Percentiles rank a stretch among this genome's conserved stretches.
Evolutionary conservation across 352 stramenopile species (phyloP).

Genomic region (Pythium dissimile): DNA sequence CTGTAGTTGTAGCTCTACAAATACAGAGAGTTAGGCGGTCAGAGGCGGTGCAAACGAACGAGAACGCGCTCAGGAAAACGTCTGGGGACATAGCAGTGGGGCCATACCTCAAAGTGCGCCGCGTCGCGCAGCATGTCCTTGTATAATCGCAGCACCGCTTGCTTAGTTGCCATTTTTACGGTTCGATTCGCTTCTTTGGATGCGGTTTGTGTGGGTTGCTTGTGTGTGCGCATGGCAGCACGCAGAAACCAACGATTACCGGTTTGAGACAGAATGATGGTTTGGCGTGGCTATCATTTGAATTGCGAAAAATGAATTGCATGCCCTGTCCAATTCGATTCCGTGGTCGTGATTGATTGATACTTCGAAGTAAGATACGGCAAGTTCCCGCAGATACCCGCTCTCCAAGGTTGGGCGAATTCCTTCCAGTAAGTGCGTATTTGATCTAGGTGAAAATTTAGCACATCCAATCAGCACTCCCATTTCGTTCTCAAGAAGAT

Average conservation of each 20-base stretch:
- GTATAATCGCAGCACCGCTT: slow-evolving; percentile 23
- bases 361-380: too few relatives aligned
- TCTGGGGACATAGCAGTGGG: background rate
- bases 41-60: slow-evolving; percentile 1
- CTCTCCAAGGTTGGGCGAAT: too few relatives aligned
- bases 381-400: too few relatives aligned
- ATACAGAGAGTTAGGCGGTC: background rate
- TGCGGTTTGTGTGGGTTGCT: background rate
- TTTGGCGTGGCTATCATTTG: slow-evolving; percentile 5
- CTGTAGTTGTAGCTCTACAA: slow-evolving; percentile 73
- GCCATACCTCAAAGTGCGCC: slow-evolving; percentile 16
- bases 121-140: slow-evolving; percentile 28
- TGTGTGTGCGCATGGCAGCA: too few relatives aligned
- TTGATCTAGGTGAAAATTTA: too few relatives aligned
- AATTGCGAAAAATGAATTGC: slow-evolving; percentile 16
- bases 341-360: too few relatives aligned
- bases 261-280: background rate
- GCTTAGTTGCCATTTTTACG: slow-evolving; percentile 20
- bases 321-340: background rate
- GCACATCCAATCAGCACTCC: too few relatives aligned
- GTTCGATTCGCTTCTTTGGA: slow-evolving; percentile 9
- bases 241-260: background rate
- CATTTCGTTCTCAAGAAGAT: too few relatives aligned
- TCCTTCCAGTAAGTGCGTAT: too few relatives aligned
- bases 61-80: background rate